phyloP scores from a whole-genome alignment of 2,329 filamentous ascomycete genomes.

The Arthroderma uncinatum region DNA sequence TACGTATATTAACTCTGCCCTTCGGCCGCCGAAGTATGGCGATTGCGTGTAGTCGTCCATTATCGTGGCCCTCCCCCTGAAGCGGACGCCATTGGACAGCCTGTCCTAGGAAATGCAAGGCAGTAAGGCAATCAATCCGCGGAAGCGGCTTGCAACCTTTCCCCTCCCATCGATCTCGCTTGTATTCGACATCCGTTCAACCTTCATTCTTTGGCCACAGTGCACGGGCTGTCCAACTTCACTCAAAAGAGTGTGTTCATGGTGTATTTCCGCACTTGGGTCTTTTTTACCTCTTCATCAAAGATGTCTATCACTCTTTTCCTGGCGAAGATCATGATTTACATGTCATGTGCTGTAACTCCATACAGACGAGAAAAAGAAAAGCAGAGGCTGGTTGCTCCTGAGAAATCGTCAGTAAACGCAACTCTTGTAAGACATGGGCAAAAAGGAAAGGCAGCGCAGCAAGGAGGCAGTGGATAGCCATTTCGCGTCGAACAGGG shows the following conservation, averaged over 20 bases:
- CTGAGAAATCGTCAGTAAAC: not conserved
- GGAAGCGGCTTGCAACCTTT: not conserved
- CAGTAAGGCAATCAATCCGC: not conserved
- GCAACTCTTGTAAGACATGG: not conserved
- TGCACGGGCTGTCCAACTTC: not conserved
- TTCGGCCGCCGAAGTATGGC: not conserved
- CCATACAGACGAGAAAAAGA: not conserved
- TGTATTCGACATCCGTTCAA: not conserved
- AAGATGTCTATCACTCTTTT: not conserved
- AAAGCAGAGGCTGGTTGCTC: not conserved
- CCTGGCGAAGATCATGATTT: not conserved
- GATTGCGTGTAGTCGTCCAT: not conserved
- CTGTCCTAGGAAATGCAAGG: not conserved
- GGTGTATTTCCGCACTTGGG: not conserved
- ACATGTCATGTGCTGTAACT: conserved; percentile 1
- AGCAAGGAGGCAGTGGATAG: not conserved
- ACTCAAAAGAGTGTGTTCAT: not conserved
- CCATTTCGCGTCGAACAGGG: not conserved
- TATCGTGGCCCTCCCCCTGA: not conserved
- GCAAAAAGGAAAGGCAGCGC: not conserved
- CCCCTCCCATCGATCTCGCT: not conserved
- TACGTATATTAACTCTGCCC: not conserved
- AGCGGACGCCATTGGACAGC: not conserved
- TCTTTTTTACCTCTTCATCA: not conserved
- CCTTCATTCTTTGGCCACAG: not conserved